Evolutionary conservation across 495 filamentous ascomycete genomes (phyloP).

Genomic region (Pseudevernia furfuracea): DNA sequence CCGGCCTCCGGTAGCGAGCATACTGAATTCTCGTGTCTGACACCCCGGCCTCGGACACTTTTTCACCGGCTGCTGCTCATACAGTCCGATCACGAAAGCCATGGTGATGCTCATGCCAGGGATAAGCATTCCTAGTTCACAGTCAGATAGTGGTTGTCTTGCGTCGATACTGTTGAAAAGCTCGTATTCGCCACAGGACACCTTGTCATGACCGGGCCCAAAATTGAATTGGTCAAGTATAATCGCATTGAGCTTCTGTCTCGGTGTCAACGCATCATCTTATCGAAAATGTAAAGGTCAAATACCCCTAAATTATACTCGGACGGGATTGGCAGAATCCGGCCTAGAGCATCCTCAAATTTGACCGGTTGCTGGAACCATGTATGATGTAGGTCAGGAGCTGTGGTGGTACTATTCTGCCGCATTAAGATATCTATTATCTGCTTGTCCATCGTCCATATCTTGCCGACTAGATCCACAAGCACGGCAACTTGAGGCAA

Average conservation of each 20-base stretch:
- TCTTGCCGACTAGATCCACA: background rate
- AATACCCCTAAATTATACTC: conserved; percentile 21
- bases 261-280: background rate
- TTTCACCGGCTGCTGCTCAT: background rate
- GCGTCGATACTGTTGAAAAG: conserved; percentile 23
- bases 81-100: conserved; percentile 18
- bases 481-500: background rate
- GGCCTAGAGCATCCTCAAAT: conserved; percentile 26
- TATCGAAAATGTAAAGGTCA: background rate
- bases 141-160: background rate
- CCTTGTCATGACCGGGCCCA: conserved; percentile 16
- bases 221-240: conserved; percentile 21
- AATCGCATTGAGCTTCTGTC: conserved; percentile 19
- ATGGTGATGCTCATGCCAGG: conserved; percentile 23
- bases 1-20: conserved; percentile 4
- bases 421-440: conserved; percentile 18
- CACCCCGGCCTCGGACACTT: conserved; percentile 15
- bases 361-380: conserved; percentile 22
- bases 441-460: conserved; percentile 7
- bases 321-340: conserved; percentile 22
- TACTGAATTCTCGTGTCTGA: background rate
- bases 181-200: conserved; percentile 24
- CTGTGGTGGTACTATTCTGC: background rate
- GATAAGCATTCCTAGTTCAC: background rate
- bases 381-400: conserved; percentile 9